Base-by-base conservation (phyloP, 306 rosid species). In the Inga leiocalycina region DNA sequence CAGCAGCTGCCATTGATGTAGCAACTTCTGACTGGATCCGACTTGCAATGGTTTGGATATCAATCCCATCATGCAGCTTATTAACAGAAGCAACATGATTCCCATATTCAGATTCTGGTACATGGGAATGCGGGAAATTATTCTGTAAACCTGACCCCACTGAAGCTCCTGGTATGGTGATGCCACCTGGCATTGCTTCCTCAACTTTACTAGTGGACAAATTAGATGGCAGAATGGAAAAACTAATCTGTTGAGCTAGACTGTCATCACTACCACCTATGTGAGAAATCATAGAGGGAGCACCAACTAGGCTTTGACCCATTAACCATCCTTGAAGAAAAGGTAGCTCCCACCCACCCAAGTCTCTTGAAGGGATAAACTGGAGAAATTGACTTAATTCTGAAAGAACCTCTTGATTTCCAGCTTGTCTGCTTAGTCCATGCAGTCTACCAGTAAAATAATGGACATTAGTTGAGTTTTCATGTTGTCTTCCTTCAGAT, bases 321-420 rank as follows among this genome's bases (percentile, higher is more conserved):
- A 88, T 69, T 73, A 88, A 73, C 88, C 85, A 85, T 67, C 88
- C 87, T 76, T 88, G 88, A 74, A 85, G 65, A 80, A 85, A 82
- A 6, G 87, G 81, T 57, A 85, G 77, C 72, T 88, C 88, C 91
- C 91, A 88, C 51, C 84, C 81, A 72, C 76, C 69, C 34, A 71
- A 68, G 46, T 80, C 87, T 80, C 82, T 65, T 52, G 83, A 45
- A 77, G 85, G 88, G 81, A 77, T 76, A 77, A 85, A 34, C 46
- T 70, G 86, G 69, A 56, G 84, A 59, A 74, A 62, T 70, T 87
- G 92, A 51, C 84, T 81, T 72, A 74, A 52, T 71, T 86, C 92
- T 65, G 91, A 61, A 51, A 81, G 79, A 78, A 76, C 85, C 59
- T 71, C 79, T 35, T 6, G 87, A 71, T 77, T 84, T 81, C 76